Percentiles rank a stretch among this genome's conserved stretches.
phyloP scores from a whole-genome alignment of 2,329 filamentous ascomycete genomes.

The Coniochaeta sp. region DNA sequence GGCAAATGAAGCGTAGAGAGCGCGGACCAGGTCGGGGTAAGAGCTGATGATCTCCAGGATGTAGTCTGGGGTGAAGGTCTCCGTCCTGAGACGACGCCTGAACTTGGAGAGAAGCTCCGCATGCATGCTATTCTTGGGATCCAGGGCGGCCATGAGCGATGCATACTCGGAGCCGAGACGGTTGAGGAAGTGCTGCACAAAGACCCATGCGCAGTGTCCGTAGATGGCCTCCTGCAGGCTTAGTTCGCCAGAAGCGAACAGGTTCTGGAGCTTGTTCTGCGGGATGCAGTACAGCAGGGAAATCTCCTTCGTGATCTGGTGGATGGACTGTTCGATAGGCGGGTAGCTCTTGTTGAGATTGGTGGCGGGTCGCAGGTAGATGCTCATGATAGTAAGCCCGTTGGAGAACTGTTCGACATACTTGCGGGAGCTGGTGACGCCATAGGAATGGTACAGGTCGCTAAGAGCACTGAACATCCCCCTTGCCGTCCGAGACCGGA shows the following conservation, averaged over 20 bases:
- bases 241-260: conserved; percentile 79
- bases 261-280: conserved; percentile 87
- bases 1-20: conserved; percentile 87
- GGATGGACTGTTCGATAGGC: conserved; percentile 87
- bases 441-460: conserved; percentile 98
- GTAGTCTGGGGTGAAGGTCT: conserved; percentile 97
- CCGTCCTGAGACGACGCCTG: conserved; percentile 88
- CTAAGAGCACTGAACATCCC: conserved; percentile 93
- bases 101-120: conserved; percentile 85
- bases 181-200: conserved; percentile 97
- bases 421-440: conserved; percentile 90
- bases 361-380: conserved; percentile 75
- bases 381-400: conserved; percentile 92
- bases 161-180: conserved; percentile 87
- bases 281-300: conserved; percentile 96
- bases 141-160: conserved; percentile 74
- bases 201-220: conserved; percentile 95
- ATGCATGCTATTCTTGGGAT: conserved; percentile 74
- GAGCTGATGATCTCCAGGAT: conserved; percentile 94
- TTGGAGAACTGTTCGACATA: conserved; percentile 99
- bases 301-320: conserved; percentile 98
- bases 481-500: conserved; percentile 84
- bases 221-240: conserved; percentile 97
- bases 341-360: conserved; percentile 54
- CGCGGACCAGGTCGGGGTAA: conserved; percentile 80